Conservation (phyloP, 1,284 basidiomycete genomes). For the Leccinum pachyderme region DNA sequence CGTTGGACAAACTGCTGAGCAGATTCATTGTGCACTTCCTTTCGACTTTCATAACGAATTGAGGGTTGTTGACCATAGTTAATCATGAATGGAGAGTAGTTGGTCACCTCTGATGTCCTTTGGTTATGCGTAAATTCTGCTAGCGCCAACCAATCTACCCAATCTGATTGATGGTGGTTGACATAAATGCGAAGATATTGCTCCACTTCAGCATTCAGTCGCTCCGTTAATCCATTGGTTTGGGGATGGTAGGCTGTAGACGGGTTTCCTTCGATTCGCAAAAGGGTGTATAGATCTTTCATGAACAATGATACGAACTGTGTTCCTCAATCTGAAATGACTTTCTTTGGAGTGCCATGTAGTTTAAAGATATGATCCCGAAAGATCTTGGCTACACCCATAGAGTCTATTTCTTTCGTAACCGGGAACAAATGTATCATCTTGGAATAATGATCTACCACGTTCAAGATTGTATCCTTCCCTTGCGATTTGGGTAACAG, state of each 20-base stretch:
- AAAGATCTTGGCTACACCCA: no score
- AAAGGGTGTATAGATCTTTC: background rate
- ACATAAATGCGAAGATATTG: no score
- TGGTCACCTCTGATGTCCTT: background rate
- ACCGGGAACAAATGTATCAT: background rate
- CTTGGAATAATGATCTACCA: no score
- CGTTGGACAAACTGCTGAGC: background rate
- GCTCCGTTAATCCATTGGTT: no score
- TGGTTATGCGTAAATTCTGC: no score
- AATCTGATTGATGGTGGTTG: no score
- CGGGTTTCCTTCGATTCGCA: no score
- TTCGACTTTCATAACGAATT: background rate
- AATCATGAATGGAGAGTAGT: background rate
- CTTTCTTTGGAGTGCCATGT: no score
- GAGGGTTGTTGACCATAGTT: background rate
- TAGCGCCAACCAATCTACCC: no score
- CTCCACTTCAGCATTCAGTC: no score
- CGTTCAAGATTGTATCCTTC: background rate
- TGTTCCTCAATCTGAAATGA: background rate
- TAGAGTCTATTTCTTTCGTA: background rate
- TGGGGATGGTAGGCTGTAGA: no score
- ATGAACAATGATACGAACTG: background rate
- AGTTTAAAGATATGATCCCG: no score
- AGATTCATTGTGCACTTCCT: background rate
- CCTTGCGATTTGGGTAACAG: background rate